phyloP scores from a whole-genome alignment of 2,329 filamentous ascomycete species.

The Paraphaeosphaeria minitans region DNA sequence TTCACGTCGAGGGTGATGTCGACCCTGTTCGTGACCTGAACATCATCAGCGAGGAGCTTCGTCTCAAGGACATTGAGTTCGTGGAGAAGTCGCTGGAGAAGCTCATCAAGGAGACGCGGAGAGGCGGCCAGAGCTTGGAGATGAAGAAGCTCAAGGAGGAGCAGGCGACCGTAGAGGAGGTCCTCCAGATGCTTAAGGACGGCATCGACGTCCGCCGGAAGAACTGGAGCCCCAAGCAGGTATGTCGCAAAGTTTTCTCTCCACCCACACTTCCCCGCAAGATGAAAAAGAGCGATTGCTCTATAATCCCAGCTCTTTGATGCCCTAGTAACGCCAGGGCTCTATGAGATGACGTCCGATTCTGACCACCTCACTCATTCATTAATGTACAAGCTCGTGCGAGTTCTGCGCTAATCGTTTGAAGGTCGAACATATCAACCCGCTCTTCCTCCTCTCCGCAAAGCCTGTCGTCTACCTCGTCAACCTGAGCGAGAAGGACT shows the following conservation, averaged over 20 bases:
- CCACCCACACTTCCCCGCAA: slow-evolving; percentile 57
- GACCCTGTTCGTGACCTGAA: slow-evolving; percentile 91
- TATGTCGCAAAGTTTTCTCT: slow-evolving; percentile 57
- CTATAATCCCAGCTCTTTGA: slow-evolving; percentile 99
- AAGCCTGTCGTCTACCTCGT: slow-evolving; percentile 97
- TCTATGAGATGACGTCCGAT: slow-evolving; percentile 83
- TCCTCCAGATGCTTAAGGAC: slow-evolving; percentile 79
- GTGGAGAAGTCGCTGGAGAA: slow-evolving; percentile 92
- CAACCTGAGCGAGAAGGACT: slow-evolving; percentile 97
- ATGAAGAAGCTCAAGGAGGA: slow-evolving; percentile 98
- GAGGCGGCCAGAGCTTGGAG: slow-evolving; percentile 93
- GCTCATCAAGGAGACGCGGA: slow-evolving; percentile 90
- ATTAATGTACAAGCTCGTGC: slow-evolving; percentile 4
- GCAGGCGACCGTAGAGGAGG: slow-evolving; percentile 89
- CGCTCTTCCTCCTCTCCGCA: slow-evolving; percentile 89
- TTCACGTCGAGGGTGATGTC: slow-evolving; percentile 98
- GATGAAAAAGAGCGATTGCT: slow-evolving; percentile 99
- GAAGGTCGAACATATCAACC: slow-evolving; percentile 97
- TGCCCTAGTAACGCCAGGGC: slow-evolving; percentile 79
- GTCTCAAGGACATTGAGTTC: slow-evolving; percentile 98
- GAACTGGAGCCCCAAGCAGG: slow-evolving; percentile 91
- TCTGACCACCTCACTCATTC: slow-evolving; percentile 60
- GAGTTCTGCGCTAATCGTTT: slow-evolving; percentile 33
- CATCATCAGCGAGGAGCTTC: slow-evolving; percentile 95
- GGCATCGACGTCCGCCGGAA: slow-evolving; percentile 95